Evolutionary conservation across 1,284 basidiomycete species (phyloP), one percentile per base, ranked within the genome.

Genomic region (Coniophora puteana): DNA sequence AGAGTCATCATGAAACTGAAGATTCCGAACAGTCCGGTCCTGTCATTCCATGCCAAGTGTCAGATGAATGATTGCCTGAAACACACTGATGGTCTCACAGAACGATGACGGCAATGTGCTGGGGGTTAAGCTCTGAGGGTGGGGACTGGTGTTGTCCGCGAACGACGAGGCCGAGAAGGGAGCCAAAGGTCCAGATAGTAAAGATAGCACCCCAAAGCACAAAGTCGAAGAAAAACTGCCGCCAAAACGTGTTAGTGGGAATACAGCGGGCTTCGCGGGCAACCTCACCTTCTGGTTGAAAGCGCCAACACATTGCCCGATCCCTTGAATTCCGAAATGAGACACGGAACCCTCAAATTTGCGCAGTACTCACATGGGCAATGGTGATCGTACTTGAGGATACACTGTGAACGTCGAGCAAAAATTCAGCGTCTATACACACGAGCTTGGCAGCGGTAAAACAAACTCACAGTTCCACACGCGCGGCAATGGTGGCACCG

Each of bases 281-380:
- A 35, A 41, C 59, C n/a, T 40, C 22, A 71, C 72, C 52, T 77
- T 80, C 50, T 83, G 74, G 55, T 85, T 85, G 32, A 67, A 68
- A 11, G 80, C 82, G 10, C 82, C 83, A 10, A 85, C 79, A 45
- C 83, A 85, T 38, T 80, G 78, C 27, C 80, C 82, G 24, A 84
- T 71, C 82, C 82, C 72, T 74, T 38, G 14, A 36, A 33, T 40
- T 2, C n/a, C 10, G 16, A 45, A 32, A 65, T 66, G 10, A 38
- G 18, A n/a, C 2, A 35, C 14, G 23, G 4, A 20, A 13, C 8
- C 13, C 23, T 26, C 21, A 31, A 25, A 43, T 5, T 20, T 17
- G 25, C 14, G 4, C 10, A 13, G 13, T n/a, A 47, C 57, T 33
- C 36, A 59, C 57, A 78, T 37, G 75, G 76, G 54, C 76, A 79